Base-by-base conservation (phyloP, 179 eudicot species). In the Spinacia oleracea region DNA sequence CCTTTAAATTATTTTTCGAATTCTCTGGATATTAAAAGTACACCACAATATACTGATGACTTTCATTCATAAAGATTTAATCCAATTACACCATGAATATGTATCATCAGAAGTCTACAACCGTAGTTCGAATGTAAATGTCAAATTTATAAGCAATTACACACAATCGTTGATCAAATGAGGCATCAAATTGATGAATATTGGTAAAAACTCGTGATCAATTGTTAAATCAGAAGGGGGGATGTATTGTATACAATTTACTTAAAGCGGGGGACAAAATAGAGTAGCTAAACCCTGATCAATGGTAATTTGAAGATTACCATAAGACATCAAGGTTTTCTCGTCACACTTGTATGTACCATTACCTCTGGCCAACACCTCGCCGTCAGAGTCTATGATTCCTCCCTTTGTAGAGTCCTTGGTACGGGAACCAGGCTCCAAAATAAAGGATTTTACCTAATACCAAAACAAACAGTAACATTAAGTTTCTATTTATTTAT, bases 351-450 rank as follows among this genome's bases (percentile, higher is more conserved):
- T 90, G 81, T 88, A 93, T 43, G 90, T 83, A 75, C 92, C 96
- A 68, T 75, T 89, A 59, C 98, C 98, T 85, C 98, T 89, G 14
- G 98, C 97, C 75, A 95, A 77, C 43, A 95, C 97, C 89, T 95
- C 98, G 1, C 98, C 98, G 79, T 95, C 98, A 48, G 85, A 87
- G 70, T 95, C 98, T 71, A 95, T 89, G 74, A 95, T 95, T 83
- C 98, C 98, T 75, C 83, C 97, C 83, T 88, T 91, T 35, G 82
- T 60, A 3, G 88, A 65, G 78, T 91, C 90, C n/a, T 79, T 81
- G 0, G 82, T 77, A 75, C 90, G 90, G 20, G 86, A 66, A 15
- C 98, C 97, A 8, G 98, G 97, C 83, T 93, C 95, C 89, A 95
- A 81, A 45, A 93, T 78, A 64, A 93, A 87, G 7, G 93, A 90